These are phyloP conservation scores for Pulveroboletus sp. DNA, from an alignment of 768 basidiomycete species.

Conservation along the genomic window DNA sequence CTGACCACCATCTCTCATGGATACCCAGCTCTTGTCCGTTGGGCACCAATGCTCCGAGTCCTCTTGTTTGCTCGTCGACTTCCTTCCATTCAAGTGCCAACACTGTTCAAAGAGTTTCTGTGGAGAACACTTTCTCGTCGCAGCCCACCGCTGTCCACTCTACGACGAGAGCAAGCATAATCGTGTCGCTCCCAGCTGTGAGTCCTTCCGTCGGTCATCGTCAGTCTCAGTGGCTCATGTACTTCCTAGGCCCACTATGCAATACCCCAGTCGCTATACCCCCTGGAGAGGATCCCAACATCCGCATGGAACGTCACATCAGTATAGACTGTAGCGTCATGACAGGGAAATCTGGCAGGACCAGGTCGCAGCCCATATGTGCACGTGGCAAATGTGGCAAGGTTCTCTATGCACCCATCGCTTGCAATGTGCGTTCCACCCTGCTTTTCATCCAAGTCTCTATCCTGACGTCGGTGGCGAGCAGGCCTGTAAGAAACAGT, in stretches of 20 bases:
- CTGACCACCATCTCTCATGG: constrained; percentile 13
- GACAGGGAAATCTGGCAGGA: constrained; percentile 53
- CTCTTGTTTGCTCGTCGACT: constrained; percentile 71
- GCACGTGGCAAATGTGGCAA: constrained; percentile 64
- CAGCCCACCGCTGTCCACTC: constrained; percentile 60
- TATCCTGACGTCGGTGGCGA: neutral
- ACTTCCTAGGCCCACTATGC: constrained; percentile 65
- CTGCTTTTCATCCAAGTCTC: neutral
- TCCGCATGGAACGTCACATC: constrained; percentile 77
- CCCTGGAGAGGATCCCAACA: constrained; percentile 76
- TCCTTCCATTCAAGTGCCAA: constrained; percentile 82
- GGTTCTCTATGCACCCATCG: constrained; percentile 68
- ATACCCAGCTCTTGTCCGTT: constrained; percentile 58
- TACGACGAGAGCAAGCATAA: constrained; percentile 71
- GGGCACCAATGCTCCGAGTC: constrained; percentile 69
- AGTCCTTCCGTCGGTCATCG: constrained; percentile 18
- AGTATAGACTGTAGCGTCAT: constrained; percentile 60
- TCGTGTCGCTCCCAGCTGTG: constrained; percentile 74
- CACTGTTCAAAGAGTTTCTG: constrained; percentile 72
- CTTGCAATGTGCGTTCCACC: constrained; percentile 57
- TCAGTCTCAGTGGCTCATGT: constrained; percentile 5
- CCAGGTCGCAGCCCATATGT: constrained; percentile 53
- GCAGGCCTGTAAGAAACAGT: constrained; percentile 68
- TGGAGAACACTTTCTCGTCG: constrained; percentile 72
- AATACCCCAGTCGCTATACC: constrained; percentile 68